phyloP scores from a whole-genome alignment of 139 green algal genomes.

The Bryopsis sp. region DNA sequence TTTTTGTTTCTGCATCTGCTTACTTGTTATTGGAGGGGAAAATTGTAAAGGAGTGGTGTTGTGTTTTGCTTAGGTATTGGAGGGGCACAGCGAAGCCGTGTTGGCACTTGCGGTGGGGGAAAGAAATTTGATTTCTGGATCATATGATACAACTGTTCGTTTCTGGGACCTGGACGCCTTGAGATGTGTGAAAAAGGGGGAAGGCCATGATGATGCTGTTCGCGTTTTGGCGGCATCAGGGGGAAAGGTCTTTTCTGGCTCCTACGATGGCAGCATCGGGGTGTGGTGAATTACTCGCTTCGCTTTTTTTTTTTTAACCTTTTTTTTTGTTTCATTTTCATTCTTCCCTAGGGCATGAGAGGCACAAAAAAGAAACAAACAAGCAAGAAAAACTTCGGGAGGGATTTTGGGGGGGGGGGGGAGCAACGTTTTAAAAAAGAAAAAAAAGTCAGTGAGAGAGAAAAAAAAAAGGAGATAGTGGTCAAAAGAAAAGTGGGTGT shows the following conservation, averaged over 20 bases:
- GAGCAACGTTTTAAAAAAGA: too few species aligned
- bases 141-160: constrained; percentile 77
- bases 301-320: neutral
- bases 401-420: too few species aligned
- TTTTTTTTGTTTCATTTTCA: neutral
- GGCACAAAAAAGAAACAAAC: too few species aligned
- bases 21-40: too few species aligned
- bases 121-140: constrained; percentile 57
- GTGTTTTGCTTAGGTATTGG: constrained; percentile 55
- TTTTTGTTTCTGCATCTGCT: too few species aligned
- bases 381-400: too few species aligned
- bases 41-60: too few species aligned
- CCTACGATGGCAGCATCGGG: constrained; percentile 85
- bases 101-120: constrained; percentile 73
- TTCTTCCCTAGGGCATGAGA: too few species aligned
- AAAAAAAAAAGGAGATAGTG: too few species aligned
- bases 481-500: too few species aligned
- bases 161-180: constrained; percentile 85
- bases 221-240: constrained; percentile 68
- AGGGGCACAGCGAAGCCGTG: constrained; percentile 87
- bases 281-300: constrained; percentile 47
- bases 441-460: too few species aligned
- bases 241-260: constrained; percentile 72
- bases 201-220: constrained; percentile 86
- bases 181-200: constrained; percentile 71